Conservation (phyloP, 768 basidiomycete genomes). For the Cubamyces lactineus region DNA sequence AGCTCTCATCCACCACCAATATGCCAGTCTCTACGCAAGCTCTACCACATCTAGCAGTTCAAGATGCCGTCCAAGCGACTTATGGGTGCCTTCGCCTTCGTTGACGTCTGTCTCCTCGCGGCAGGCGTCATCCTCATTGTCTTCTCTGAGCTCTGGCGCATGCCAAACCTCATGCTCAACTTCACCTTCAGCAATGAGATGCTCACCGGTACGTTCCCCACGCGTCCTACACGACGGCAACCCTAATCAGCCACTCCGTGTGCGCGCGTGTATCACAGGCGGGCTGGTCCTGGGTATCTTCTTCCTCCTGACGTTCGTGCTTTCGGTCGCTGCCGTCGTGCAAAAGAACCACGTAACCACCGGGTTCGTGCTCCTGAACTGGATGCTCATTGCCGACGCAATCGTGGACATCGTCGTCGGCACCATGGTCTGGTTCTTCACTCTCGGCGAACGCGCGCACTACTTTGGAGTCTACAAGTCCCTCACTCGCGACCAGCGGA, state of each 20-base stretch:
- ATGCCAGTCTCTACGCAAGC: constrained; percentile 29
- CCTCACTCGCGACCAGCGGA: constrained; percentile 49
- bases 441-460: constrained; percentile 69
- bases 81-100: constrained; percentile 70
- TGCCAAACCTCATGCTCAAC: constrained; percentile 71
- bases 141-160: constrained; percentile 73
- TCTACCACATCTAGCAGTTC: constrained; percentile 32
- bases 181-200: constrained; percentile 63
- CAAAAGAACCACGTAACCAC: constrained; percentile 69
- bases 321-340: constrained; percentile 73
- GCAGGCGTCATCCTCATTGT: constrained; percentile 67
- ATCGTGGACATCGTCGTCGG: constrained; percentile 66
- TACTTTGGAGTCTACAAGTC: constrained; percentile 62
- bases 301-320: constrained; percentile 65
- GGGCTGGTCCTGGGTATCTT: constrained; percentile 71
- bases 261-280: constrained; percentile 45
- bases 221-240: neutral
- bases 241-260: neutral
- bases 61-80: constrained; percentile 73
- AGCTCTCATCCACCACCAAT: neutral
- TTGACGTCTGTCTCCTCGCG: constrained; percentile 71
- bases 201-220: constrained; percentile 55
- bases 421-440: constrained; percentile 80
- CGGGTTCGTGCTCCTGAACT: constrained; percentile 79
- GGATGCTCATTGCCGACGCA: constrained; percentile 66